phyloP scores from a whole-genome alignment of 108 stramenopile species.

The Pseudonitzschia pungens region DNA sequence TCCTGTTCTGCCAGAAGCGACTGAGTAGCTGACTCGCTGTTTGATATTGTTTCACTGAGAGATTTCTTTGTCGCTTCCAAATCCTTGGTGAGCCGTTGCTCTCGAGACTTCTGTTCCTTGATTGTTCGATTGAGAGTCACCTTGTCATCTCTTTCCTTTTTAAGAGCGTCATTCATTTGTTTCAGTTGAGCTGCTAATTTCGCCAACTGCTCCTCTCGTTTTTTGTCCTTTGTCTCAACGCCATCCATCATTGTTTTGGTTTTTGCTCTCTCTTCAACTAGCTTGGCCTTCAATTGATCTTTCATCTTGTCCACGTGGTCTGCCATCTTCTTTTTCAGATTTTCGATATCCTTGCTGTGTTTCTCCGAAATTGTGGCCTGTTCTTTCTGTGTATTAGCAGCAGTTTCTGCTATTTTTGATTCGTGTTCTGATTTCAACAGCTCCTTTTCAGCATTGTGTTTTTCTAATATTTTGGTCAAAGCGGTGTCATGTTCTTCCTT shows the following conservation, averaged over 20 bases:
- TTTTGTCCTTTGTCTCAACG: conserved; percentile 25
- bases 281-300: conserved; percentile 55
- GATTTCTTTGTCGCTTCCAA: conserved; percentile 48
- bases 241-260: conserved; percentile 18
- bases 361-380: conserved; percentile 28
- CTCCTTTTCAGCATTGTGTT: conserved; percentile 35
- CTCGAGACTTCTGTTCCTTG: conserved; percentile 39
- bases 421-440: conserved; percentile 26
- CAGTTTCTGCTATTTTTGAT: conserved; percentile 22
- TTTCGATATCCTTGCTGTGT: conserved; percentile 48
- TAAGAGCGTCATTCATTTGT: conserved; percentile 25
- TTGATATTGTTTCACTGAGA: conserved; percentile 39
- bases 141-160: conserved; percentile 56
- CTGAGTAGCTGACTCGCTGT: conserved; percentile 43
- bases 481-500: conserved; percentile 19
- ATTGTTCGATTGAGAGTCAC: conserved; percentile 39
- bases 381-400: conserved; percentile 26
- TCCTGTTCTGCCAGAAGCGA: conserved; percentile 59
- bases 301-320: conserved; percentile 76
- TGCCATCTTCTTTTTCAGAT: conserved; percentile 67
- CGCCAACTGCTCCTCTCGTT: conserved; percentile 42
- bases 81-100: conserved; percentile 46
- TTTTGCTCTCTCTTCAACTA: conserved; percentile 33
- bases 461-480: conserved; percentile 17
- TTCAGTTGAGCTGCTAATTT: conserved; percentile 45